Percentiles rank a stretch among this genome's conserved stretches.
phyloP scores from a whole-genome alignment of 2,329 filamentous ascomycete species.

The Thermoascus crustaceus region DNA sequence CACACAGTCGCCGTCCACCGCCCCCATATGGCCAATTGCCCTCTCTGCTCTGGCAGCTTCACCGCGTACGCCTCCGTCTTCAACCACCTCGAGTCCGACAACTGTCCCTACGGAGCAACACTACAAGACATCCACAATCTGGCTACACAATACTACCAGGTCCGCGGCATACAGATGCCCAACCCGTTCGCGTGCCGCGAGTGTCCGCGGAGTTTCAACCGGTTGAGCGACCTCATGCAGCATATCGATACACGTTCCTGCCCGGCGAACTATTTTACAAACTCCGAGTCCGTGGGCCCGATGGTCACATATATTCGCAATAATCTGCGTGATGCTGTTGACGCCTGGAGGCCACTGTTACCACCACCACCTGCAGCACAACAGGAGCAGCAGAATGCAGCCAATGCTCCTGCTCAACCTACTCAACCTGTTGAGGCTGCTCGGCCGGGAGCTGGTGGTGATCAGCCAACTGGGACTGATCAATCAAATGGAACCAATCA shows the following conservation, averaged over 20 bases:
- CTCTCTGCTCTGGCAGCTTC: slow-evolving; percentile 13
- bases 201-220: slow-evolving; percentile 9
- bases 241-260: slow-evolving; percentile 14
- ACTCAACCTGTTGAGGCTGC: too few species aligned
- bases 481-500: too few species aligned
- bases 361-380: too few species aligned
- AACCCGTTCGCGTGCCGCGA: slow-evolving; percentile 10
- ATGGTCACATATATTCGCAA: slow-evolving; percentile 10
- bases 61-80: slow-evolving; percentile 11
- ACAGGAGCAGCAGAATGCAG: neutral
- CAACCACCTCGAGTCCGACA: slow-evolving; percentile 16
- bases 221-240: slow-evolving; percentile 15
- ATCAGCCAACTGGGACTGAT: too few species aligned
- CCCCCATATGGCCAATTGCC: slow-evolving; percentile 10
- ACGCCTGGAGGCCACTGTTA: too few species aligned
- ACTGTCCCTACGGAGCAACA: slow-evolving; percentile 10
- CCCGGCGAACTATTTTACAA: slow-evolving; percentile 10
- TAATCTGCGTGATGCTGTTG: slow-evolving; percentile 2
- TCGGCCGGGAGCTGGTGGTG: too few species aligned
- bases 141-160: slow-evolving; percentile 6
- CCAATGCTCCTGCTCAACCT: slow-evolving; percentile 1
- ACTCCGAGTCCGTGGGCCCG: slow-evolving; percentile 6
- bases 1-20: slow-evolving; percentile 8
- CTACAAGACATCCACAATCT: slow-evolving; percentile 8
- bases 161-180: too few species aligned